Evolutionary conservation across 768 basidiomycete genomes (phyloP).

Genomic region (Kwoniella dendrophila): DNA sequence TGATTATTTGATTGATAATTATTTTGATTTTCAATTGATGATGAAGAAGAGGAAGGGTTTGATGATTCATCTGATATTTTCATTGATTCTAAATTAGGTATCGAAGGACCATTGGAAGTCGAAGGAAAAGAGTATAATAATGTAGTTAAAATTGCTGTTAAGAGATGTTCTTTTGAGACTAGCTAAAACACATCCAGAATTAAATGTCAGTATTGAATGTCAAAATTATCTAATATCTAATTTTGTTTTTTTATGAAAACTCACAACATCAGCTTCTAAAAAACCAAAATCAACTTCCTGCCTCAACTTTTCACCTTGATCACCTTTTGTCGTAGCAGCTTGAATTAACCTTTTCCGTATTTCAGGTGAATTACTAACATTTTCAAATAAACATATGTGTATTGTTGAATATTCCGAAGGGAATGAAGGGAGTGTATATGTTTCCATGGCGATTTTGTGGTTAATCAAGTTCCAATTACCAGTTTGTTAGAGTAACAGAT

Average conservation of each 20-base stretch:
- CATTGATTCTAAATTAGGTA: conserved; percentile 1
- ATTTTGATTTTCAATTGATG: conserved; percentile 1
- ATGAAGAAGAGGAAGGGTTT: conserved; percentile 70
- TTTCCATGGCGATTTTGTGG: conserved; percentile 51
- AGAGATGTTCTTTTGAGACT: conserved; percentile 74
- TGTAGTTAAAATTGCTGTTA: conserved; percentile 70
- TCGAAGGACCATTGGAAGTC: background rate
- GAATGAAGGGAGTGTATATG: conserved; percentile 50
- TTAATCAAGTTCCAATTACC: too few relatives aligned
- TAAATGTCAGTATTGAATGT: too few relatives aligned
- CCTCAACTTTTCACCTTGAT: conserved; percentile 67
- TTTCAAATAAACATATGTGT: conserved; percentile 68
- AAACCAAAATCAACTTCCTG: conserved; percentile 87
- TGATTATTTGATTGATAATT: too few relatives aligned
- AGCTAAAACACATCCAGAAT: conserved; percentile 66
- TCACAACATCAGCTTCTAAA: conserved; percentile 78
- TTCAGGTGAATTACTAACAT: conserved; percentile 66
- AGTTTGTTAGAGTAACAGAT: too few relatives aligned
- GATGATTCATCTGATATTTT: conserved; percentile 56
- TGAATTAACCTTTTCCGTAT: conserved; percentile 70
- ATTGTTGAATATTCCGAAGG: conserved; percentile 54
- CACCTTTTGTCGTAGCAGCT: conserved; percentile 67
- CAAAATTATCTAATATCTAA: too few relatives aligned
- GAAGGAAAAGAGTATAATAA: conserved; percentile 26
- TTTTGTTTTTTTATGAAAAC: conserved; percentile 53